These are phyloP conservation scores for Piedraia hortae DNA, from an alignment of 2,329 filamentous ascomycete species.

Conservation along the genomic window DNA sequence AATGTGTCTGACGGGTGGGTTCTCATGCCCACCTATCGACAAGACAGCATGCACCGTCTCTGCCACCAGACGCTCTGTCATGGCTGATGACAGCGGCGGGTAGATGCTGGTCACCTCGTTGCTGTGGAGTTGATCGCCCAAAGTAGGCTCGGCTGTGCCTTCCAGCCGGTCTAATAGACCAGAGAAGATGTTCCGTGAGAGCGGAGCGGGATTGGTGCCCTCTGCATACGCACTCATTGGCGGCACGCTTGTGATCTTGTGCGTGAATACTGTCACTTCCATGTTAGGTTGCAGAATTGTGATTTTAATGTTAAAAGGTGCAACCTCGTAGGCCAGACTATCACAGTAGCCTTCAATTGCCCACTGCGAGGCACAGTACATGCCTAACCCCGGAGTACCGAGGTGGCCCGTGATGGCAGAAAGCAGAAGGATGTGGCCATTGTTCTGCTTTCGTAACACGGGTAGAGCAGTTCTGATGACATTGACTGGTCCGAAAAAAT, in stretches of 20 bases:
- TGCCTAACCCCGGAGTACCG: slow-evolving; percentile 68
- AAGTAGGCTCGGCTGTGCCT: slow-evolving; percentile 14
- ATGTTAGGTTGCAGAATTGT: slow-evolving; percentile 90
- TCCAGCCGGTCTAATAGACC: slow-evolving; percentile 47
- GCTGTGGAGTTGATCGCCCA: slow-evolving; percentile 20
- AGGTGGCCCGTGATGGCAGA: slow-evolving; percentile 81
- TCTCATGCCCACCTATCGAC: slow-evolving; percentile 83
- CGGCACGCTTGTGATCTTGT: slow-evolving; percentile 62
- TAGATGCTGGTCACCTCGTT: slow-evolving; percentile 37
- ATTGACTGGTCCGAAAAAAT: slow-evolving; percentile 90
- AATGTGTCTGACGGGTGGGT: slow-evolving; percentile 80
- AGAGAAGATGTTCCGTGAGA: slow-evolving; percentile 56
- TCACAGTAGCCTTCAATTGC: slow-evolving; percentile 90
- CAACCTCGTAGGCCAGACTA: slow-evolving; percentile 73
- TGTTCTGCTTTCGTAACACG: slow-evolving; percentile 48
- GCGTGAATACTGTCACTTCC: slow-evolving; percentile 68
- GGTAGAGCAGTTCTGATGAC: slow-evolving; percentile 76
- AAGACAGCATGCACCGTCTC: slow-evolving; percentile 81
- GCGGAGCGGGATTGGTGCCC: slow-evolving; percentile 45
- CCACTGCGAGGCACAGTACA: slow-evolving; percentile 84
- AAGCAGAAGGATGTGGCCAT: slow-evolving; percentile 70
- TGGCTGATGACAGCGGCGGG: slow-evolving; percentile 38
- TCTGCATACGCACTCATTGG: slow-evolving; percentile 42
- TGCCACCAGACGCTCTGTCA: slow-evolving; percentile 47
- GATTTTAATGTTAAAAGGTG: slow-evolving; percentile 88